Evolutionary conservation across 1,284 basidiomycete genomes (phyloP).

Genomic region (Microbotryum silenes-acaulis): DNA sequence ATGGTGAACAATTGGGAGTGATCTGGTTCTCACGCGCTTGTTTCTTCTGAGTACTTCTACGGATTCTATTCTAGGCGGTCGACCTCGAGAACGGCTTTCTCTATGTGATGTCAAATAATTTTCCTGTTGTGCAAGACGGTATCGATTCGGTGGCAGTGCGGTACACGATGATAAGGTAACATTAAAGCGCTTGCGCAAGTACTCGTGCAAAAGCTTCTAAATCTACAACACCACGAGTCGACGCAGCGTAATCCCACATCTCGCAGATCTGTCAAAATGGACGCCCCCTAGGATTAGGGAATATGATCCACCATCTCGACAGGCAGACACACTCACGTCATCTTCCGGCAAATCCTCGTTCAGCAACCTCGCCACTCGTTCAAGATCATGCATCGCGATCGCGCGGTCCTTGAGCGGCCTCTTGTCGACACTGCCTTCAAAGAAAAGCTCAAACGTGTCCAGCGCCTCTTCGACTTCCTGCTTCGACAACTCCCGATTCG

Average conservation of each 20-base stretch:
- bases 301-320: too few relatives aligned
- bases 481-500: constrained; percentile 4
- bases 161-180: neutral
- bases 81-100: neutral
- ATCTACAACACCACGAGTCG: constrained; percentile 18
- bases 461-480: constrained; percentile 26
- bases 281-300: neutral
- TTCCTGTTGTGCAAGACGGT: neutral
- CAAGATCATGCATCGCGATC: constrained; percentile 31
- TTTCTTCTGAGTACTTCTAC: neutral
- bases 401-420: constrained; percentile 4
- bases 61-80: neutral
- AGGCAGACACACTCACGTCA: constrained; percentile 22
- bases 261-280: constrained; percentile 26
- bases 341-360: constrained; percentile 33
- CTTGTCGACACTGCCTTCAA: constrained; percentile 19
- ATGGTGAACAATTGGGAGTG: neutral
- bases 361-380: constrained; percentile 28
- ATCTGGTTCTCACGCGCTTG: neutral
- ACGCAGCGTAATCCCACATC: constrained; percentile 34
- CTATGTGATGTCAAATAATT: neutral
- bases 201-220: constrained; percentile 29
- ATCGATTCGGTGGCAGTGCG: neutral
- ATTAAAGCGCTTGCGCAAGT: constrained; percentile 26
- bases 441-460: constrained; percentile 35